Evolutionary conservation across 2,329 filamentous ascomycete species (phyloP), one percentile per base, ranked within the genome.

Genomic region (Aureobasidium sp.): DNA sequence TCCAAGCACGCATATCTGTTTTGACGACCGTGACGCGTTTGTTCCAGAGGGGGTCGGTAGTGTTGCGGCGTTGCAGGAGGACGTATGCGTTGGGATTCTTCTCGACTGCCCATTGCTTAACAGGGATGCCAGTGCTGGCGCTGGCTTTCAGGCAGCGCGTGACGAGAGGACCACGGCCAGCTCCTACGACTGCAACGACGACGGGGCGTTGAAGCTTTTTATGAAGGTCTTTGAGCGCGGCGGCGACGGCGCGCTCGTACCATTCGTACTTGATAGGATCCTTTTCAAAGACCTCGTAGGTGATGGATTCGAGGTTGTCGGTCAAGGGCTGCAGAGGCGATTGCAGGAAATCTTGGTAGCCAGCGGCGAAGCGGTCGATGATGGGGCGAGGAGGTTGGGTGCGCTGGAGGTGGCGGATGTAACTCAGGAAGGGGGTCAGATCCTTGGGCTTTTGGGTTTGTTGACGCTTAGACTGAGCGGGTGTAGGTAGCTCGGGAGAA

Each of bases 1-100:
- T 86, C 94, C 94, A 98, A 56, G 85, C 85, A 44, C 93, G 84
- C 93, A 98, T 98, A 67, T 98, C 93, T 1, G 90, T 95, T 71
- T 95, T 94, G 59, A 97, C 85, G 27, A 98, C 81, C 1, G 84
- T 90, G 17, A 96, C 91, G 50, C 79, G 79, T 19, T 84, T 82
- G 54, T 75, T 78, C 93, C 93, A 98, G n/a, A 71, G 66, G 1
- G 62, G 59, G 39, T 83, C 77, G 16, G 78, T 80, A 58, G 84
- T 77, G 64, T 97, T 97, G 65, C 94, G 89, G 21, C 88, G 80
- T 57, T 95, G 83, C 2, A 98, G 80, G 59, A 96, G 84, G 6
- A 98, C 90, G 66, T 91, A 97, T 0, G 93, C 93, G 64, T 98
- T 97, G 3, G 89, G 93, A 69, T 98, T 98, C 78, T 98, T 98